Percentiles rank a stretch among this genome's conserved stretches.
Conservation (phyloP, 23 red algal species). For the Gracilaria domingensis region DNA sequence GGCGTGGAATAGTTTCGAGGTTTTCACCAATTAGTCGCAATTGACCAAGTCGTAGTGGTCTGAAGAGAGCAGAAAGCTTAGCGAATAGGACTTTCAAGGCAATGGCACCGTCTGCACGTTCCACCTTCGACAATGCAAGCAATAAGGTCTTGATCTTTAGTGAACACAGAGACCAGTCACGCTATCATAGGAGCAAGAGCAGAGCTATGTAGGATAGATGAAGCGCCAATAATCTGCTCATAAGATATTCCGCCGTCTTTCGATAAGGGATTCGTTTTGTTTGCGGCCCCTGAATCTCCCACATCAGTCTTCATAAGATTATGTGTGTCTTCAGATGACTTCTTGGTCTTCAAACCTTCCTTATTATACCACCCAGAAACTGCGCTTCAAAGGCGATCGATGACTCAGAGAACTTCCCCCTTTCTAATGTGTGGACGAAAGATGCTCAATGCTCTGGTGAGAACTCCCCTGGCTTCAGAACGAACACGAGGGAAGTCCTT, state of each 20-base stretch:
- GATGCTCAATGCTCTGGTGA: constrained; percentile 74
- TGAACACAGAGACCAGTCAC: constrained; percentile 71
- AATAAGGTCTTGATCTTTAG: constrained; percentile 39
- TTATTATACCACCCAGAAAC: background rate
- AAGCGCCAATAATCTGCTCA: constrained; percentile 81
- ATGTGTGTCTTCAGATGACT: background rate
- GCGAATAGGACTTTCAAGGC: constrained; percentile 66
- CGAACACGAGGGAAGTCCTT: constrained; percentile 87
- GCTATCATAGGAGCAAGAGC: constrained; percentile 64
- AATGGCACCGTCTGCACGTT: constrained; percentile 72
- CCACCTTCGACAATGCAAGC: constrained; percentile 64
- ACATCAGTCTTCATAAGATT: constrained; percentile 21
- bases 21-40: constrained; percentile 51
- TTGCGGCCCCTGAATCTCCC: background rate
- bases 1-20: background rate
- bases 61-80: constrained; percentile 64
- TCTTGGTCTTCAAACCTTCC: background rate
- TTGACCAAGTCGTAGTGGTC: constrained; percentile 61
- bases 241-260: constrained; percentile 51
- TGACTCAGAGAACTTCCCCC: constrained; percentile 17
- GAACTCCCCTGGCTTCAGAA: constrained; percentile 72
- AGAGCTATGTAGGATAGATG: constrained; percentile 70
- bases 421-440: constrained; percentile 39
- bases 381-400: constrained; percentile 44
- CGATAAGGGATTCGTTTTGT: background rate